Base-by-base conservation (phyloP, 2,329 filamentous ascomycete species). In the Fusarium illudens region DNA sequence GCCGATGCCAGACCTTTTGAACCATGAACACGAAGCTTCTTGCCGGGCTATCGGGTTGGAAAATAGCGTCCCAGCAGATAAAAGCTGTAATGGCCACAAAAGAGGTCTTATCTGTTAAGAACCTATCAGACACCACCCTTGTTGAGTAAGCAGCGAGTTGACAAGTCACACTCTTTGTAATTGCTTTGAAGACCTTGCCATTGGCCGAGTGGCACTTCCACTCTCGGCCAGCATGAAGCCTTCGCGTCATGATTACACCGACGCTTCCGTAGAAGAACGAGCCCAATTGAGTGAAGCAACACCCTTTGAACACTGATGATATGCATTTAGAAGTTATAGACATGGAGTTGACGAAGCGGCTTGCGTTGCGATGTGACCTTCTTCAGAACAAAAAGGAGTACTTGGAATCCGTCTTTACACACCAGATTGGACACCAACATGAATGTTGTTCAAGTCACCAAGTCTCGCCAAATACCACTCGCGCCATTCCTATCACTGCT, bases 241-340 rank as follows among this genome's bases (percentile, higher is more conserved):
- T 15, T n/a, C 48, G 29, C 60, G 60, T 68, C 64, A 67, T 51
- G 12, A 52, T 64, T 49, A 36, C 49, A 22, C 37, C 12, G 7
- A 55, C 6, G 7, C 13, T n/a, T 29, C n/a, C 22, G 20, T 19
- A 12, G 25, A 4, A 49, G 25, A 29, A 29, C 25, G 10, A 48
- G 4, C 25, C 11, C n/a, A 49, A 29, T 49, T 15, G 44, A 27
- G 15, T 12, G 22, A 12, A 46, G 17, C 9, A 27, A 13, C 9
- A 6, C 13, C 3, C 10, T 27, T 27, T 27, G 15, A 7, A 8
- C 7, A 27, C n/a, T 49, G 13, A n/a, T n/a, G 30, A 44, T 44
- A 63, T 63, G 58, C 58, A 67, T 13, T 30, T n/a, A 46, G 25
- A 17, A 20, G 58, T 29, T 33, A 67, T 33, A 49, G 27, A 13